Percentiles rank a stretch among this genome's conserved stretches.
Conservation (phyloP, 2,329 filamentous ascomycete genomes). For the Triangularia verruculosa region DNA sequence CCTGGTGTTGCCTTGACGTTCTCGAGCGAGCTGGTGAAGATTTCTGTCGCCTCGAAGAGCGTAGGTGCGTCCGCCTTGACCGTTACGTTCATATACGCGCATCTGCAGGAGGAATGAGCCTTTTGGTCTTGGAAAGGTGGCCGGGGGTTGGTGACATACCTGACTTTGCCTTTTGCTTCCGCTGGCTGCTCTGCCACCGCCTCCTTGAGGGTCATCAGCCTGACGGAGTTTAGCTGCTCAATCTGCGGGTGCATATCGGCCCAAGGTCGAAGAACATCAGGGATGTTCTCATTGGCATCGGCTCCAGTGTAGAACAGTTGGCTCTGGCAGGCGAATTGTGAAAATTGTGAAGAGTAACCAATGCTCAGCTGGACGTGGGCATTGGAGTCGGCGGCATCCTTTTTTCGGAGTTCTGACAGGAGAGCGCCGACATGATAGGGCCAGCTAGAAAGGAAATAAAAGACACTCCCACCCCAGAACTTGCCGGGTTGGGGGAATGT, state of each 20-base stretch:
- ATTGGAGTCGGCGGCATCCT: slow-evolving; percentile 14
- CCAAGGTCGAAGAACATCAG: slow-evolving; percentile 15
- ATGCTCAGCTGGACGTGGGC: slow-evolving; percentile 29
- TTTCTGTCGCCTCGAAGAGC: slow-evolving; percentile 14
- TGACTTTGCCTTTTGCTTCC: not conserved
- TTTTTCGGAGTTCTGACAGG: slow-evolving; percentile 22
- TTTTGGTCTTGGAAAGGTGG: not conserved
- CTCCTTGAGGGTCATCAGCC: slow-evolving; percentile 2
- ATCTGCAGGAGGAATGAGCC: slow-evolving; percentile 1
- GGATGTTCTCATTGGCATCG: slow-evolving; percentile 4
- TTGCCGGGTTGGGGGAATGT: slow-evolving; percentile 11
- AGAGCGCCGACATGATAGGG: slow-evolving; percentile 26
- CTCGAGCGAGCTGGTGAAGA: slow-evolving; percentile 15
- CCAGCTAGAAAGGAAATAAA: slow-evolving; percentile 25
- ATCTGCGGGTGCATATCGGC: slow-evolving; percentile 14
- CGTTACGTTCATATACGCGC: slow-evolving; percentile 17
- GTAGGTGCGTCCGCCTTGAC: slow-evolving; percentile 20
- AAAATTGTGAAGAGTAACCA: slow-evolving; percentile 21
- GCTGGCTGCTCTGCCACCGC: slow-evolving; percentile 6
- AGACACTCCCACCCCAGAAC: slow-evolving; percentile 26
- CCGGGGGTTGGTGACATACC: slow-evolving; percentile 1
- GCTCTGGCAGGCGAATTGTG: slow-evolving; percentile 19
- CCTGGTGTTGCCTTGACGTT: slow-evolving; percentile 21
- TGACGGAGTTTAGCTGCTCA: slow-evolving; percentile 6
- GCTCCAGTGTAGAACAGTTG: slow-evolving; percentile 16